These are phyloP conservation scores for Termitomyces sp. DNA, from an alignment of 768 basidiomycete genomes.

Conservation along the genomic window DNA sequence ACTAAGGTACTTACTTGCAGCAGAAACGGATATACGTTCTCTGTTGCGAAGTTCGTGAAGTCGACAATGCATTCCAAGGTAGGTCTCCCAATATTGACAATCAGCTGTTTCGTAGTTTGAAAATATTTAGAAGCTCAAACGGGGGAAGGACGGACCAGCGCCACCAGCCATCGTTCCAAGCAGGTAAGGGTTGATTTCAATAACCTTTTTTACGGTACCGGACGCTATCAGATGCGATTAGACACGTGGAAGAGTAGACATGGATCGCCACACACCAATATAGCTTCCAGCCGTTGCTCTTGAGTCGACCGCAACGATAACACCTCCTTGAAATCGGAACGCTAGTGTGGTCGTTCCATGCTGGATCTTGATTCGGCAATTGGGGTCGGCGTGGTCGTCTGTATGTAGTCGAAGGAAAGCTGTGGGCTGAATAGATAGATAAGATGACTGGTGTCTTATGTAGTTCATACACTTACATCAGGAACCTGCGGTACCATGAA, in stretches of 20 bases:
- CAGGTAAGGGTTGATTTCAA: constrained; percentile 98
- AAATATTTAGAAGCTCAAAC: background rate
- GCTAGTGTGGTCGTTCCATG: constrained; percentile 99
- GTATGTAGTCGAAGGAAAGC: constrained; percentile 92
- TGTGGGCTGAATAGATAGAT: constrained; percentile 59
- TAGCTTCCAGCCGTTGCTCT: constrained; percentile 97
- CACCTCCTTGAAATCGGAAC: constrained; percentile 94
- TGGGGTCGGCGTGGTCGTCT: constrained; percentile 92
- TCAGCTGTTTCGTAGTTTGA: constrained; percentile 54
- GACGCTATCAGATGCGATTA: constrained; percentile 55
- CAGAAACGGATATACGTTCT: constrained; percentile 98
- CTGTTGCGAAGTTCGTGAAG: constrained; percentile 94
- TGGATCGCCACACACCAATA: constrained; percentile 61
- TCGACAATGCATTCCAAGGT: constrained; percentile 96
- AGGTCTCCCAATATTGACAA: constrained; percentile 98
- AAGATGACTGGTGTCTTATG: constrained; percentile 6
- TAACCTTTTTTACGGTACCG: constrained; percentile 98
- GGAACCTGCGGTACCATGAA: constrained; percentile 73
- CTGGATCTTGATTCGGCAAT: constrained; percentile 95
- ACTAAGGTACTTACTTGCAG: constrained; percentile 95
- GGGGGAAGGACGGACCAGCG: constrained; percentile 61
- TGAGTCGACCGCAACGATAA: constrained; percentile 99
- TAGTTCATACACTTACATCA: constrained; percentile 55
- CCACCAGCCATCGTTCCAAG: constrained; percentile 99
- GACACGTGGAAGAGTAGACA: background rate